These are phyloP conservation scores for Aureobasidium sp. DNA, from an alignment of 2,329 filamentous ascomycete species.

Conservation along the genomic window DNA sequence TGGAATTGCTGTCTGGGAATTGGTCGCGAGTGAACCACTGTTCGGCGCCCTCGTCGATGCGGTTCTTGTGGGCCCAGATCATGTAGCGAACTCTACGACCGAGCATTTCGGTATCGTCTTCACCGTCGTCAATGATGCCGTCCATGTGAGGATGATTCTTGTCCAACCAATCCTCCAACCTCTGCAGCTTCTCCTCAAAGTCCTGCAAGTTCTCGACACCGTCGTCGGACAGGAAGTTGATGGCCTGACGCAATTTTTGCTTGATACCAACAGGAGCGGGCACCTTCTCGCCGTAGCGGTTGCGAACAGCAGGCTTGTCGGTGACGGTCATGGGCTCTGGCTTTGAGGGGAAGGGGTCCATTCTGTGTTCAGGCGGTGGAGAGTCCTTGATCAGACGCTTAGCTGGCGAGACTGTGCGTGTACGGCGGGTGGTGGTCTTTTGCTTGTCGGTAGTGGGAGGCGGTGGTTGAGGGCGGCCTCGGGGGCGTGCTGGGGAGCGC, in stretches of 20 bases:
- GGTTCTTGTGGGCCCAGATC: not conserved
- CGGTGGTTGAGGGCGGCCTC: not conserved
- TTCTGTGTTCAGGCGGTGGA: not conserved
- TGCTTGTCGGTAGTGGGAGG: not conserved
- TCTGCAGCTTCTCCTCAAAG: not conserved
- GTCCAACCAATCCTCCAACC: not conserved
- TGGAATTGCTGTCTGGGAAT: not conserved
- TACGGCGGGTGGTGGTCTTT: not conserved
- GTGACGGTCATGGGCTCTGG: not conserved
- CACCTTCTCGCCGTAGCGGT: constrained; percentile 8
- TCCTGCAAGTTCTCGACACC: not conserved
- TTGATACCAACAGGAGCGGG: not conserved
- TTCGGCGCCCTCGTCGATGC: not conserved
- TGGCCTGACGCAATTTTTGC: not conserved
- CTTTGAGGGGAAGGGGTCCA: not conserved
- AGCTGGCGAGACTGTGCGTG: not conserved
- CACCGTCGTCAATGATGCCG: not conserved
- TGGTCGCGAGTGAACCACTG: constrained; percentile 1
- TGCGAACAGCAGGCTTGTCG: constrained; percentile 3
- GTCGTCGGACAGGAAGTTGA: constrained; percentile 10
- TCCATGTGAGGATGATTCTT: not conserved
- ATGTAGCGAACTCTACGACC: not conserved
- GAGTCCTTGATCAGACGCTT: constrained; percentile 2
- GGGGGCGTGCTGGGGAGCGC: not conserved
- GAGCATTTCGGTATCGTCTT: not conserved